Base-by-base conservation (phyloP, 129 eudicot species). In the Mikania micrantha region DNA sequence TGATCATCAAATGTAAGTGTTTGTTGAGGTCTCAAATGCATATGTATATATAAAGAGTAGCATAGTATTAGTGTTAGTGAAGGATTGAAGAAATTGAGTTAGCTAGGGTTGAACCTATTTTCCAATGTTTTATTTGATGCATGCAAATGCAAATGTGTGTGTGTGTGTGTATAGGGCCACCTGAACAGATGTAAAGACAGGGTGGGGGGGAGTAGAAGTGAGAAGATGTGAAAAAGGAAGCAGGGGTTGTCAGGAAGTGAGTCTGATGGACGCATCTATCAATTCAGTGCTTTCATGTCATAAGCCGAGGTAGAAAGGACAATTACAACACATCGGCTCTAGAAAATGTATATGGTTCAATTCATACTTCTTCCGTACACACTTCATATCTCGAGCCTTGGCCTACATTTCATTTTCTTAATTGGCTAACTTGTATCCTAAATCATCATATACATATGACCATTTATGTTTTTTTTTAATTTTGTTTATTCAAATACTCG, bases 261-360 rank as follows among this genome's bases (percentile, higher is more conserved):
- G 40, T 73, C 60, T 80, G 90, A 85, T 74, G 83, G 88, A 84
- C 82, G 77, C 88, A 86, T 90, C 95, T 85, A 87, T 90, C 95
- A 72, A 56, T 73, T 85, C 95, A 83, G 78, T 73, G 82, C 68
- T 84, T 72, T 84, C 91, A 77, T 84, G 83, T 87, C 87, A 86
- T 67, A 42, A 80, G 87, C 85, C 83, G 78, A 85, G 90, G 89
- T 80, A 82, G 88, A 76, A 82, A 77, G 83, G 83, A 79, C 71
- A 79, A 71, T 10, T 15, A 28, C 21, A 28, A 28, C 39, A n/a
- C 24, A 59, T 59, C 17, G 65, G 15, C 65, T 59, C 12, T 31
- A 59, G 65, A 59, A 41, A 32, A 59, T n/a, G n/a, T n/a, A n/a
- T 59, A 59, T 59, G 65, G 27, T 59, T 59, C 65, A 19, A n/a